Base-by-base conservation (phyloP, 768 basidiomycete species). In the Kwoniella bestiolae region DNA sequence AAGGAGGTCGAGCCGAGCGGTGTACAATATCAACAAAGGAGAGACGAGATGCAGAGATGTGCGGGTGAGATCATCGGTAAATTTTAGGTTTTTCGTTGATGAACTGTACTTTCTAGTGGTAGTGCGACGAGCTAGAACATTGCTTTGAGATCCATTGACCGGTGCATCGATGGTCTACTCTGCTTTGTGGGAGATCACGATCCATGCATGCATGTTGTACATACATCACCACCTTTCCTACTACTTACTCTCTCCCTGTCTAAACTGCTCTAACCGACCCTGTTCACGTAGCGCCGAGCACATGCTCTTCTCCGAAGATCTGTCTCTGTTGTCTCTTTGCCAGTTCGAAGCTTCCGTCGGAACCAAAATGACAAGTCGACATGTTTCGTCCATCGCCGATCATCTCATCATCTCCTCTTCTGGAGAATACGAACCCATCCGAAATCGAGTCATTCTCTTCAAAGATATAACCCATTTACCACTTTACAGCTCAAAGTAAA, bases 321-420 rank as follows among this genome's bases (percentile, higher is more conserved):
- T n/a, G n/a, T n/a, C n/a, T n/a, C n/a, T n/a, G n/a, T n/a, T n/a
- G n/a, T n/a, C n/a, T n/a, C n/a, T n/a, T n/a, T n/a, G n/a, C n/a
- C n/a, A n/a, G n/a, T n/a, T n/a, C n/a, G n/a, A n/a, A n/a, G n/a
- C 11, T 41, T 41, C 38, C 38, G 14, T 41, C 38, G 38, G 38
- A 41, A 41, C 12, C 12, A 41, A 16, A 41, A 41, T 14, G 38
- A 41, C 12, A 18, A 41, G 18, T 41, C 38, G 38, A 14, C 11
- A 21, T 18, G 23, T 47, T 25, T 47, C 46, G 25, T 47, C n/a
- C 3, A 32, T 55, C 52, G 52, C 52, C 52, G 52, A 55, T 55
- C 52, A 38, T 29, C 52, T 34, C 32, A 55, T 34, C 32, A 12
- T 21, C 8, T 26, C 21, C 3, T 41, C 2, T n/a, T 32, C 32